Evolutionary conservation across 345 rosid genomes (phyloP), one percentile per base, ranked within the genome.

Genomic region (Turnera subulata): DNA sequence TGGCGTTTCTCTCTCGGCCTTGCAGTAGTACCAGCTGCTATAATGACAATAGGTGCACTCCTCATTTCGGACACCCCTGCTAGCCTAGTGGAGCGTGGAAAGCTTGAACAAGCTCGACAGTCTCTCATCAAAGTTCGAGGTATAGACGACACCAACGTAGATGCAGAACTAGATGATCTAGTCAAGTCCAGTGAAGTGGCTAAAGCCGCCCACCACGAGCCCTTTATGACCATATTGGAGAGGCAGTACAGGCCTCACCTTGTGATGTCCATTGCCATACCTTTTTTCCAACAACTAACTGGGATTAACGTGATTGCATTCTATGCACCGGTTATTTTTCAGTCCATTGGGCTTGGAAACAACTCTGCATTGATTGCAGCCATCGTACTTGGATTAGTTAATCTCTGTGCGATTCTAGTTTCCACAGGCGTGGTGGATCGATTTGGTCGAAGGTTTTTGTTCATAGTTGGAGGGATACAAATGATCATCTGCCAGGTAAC

Each of bases 1-100:
- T 86, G 95, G 93, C 92, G 91, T 11, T 67, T 91, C 51, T 81
- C 95, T n/a, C 83, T 91, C 0, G 98, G 96, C 24, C 80, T 84
- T 0, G 96, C 96, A 1, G 69, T 60, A 0, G 75, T 78, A 1
- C 96, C 98, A 1, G 96, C 98, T 2, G 64, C 72, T 33, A 71
- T 86, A 58, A 84, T 91, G 90, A 86, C 88, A 46, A 19, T 65
- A 0, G 92, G 96, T 4, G 88, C 90, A 35, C 67, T 88, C 58
- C 58, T 82, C 73, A 84, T 91, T 47, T 65, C 81, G 0, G 98
- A 91, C 55, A 84, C 89, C 11, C 95, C 92, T 0, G 71, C 73
- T 16, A 91, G 98, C 74, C 71, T 91, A 6, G 76, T 91, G 1
- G 76, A 75, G 35, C 89, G 93, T 1, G 95, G 95, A 44, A 78